Base-by-base conservation (phyloP, 257 asterid species). In the Penstemon barbatus region DNA sequence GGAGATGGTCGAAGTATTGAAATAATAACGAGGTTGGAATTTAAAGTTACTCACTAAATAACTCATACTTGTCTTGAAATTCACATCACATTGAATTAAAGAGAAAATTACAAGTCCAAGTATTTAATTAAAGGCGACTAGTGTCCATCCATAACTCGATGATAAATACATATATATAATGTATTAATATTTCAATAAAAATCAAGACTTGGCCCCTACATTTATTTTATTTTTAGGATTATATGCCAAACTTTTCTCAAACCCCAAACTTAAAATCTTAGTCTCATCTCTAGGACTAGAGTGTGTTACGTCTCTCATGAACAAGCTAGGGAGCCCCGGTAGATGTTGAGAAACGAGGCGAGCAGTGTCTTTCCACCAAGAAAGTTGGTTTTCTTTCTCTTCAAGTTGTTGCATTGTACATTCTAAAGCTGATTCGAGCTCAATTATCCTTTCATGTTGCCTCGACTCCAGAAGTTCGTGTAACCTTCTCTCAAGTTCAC, bases 361-460 rank as follows among this genome's bases (percentile, higher is more conserved):
- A 4, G 85, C 92, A 8, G 93, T 72, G 13, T 86, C 89, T 77
- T 72, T 87, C 97, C 95, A 90, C 85, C 90, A 77, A 6, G 71
- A 69, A 12, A 88, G 76, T 76, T 88, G 90, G 49, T 71, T 76
- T 60, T 84, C 85, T 39, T 68, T 86, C 60, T 80, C 82, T 15
- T 75, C 79, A 50, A 88, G 83, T 57, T 83, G 71, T 63, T 79
- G 72, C 66, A 78, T 73, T 55, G 91, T 86, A 33, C 69, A 71
- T 6, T 82, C 84, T 18, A 89, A 61, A 65, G 86, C 87, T 36
- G 82, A 65, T 76, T 90, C 95, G 5, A 90, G 87, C 70, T 85
- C 92, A 49, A 55, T 67, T 54, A 90, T 90, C 73, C 79, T 82
- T 42, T 86, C 88, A 54, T 84, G 61, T 75, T 83, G 96, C 72